Base-by-base conservation (phyloP, 345 rosid species). In the Angophora floribunda region DNA sequence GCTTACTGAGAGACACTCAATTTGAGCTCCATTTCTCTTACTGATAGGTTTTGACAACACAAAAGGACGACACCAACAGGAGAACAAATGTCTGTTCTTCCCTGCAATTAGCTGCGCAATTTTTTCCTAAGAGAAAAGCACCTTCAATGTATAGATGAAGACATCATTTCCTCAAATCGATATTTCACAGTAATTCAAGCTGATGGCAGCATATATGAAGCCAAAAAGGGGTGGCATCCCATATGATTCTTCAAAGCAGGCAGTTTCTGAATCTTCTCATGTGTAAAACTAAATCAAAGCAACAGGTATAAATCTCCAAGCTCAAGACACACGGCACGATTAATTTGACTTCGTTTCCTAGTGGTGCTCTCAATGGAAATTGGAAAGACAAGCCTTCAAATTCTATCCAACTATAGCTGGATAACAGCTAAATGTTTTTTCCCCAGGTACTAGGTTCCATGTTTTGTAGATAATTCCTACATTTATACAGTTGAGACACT, bases 51-150 rank as follows among this genome's bases (percentile, higher is more conserved):
- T 36, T 36, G 3, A 36, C 41, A 36, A 36, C 41, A 36, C 41
- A 36, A 36, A 36, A 36, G 41, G 3, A 36, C 41, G 41, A 36
- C 41, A 36, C 41, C 41, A 36, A 36, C 41, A 36, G 41, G 41
- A 36, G 41, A 36, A 36, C 2, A 36, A 59, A 26, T 26, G 26
- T 2, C 30, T 26, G 7, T 26, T 30, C 26, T 26, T 13, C 26
- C 11, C 7, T 59, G 30, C 13, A 0, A 22, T 0, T 30, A 59
- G 30, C 67, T 0, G 1, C 4, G 1, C 30, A 59, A 59, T 26
- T 59, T 59, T 59, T 59, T 7, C 67, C 1, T 6, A 55, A 26
- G 67, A 26, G 67, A 59, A 59, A 59, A 59, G 67, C 14, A 26
- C 30, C 7, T 26, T 59, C 14, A 59, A 26, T 26, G 12, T 10